Percentiles rank a stretch among this genome's conserved stretches.
These are phyloP conservation scores for Tinospora cordifolia DNA, from an alignment of 164 flowering plant species.

Conservation along the genomic window DNA sequence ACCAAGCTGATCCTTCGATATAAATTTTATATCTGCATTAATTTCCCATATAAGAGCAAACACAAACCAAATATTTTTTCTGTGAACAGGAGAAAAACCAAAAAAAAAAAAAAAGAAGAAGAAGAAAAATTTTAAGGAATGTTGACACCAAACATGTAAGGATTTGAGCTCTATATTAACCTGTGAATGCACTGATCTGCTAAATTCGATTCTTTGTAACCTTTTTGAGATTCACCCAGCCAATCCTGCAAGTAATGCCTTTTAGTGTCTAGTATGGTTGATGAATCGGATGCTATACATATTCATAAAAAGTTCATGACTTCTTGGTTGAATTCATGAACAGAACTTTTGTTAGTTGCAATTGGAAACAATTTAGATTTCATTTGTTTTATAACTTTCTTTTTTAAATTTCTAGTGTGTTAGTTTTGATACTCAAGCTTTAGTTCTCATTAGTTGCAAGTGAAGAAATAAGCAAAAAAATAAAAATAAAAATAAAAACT, in stretches of 20 bases:
- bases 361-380: neutral
- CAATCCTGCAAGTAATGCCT: slow-evolving; percentile 37
- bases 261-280: neutral
- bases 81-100: neutral
- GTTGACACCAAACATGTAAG: neutral
- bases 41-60: neutral
- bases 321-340: neutral
- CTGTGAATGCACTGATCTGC: slow-evolving; percentile 56
- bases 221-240: slow-evolving; percentile 30
- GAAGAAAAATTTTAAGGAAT: neutral
- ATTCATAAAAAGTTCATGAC: neutral
- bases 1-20: slow-evolving; percentile 65
- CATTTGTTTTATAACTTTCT: neutral
- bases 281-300: neutral
- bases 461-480: neutral
- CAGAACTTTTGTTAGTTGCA: neutral
- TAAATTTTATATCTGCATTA: slow-evolving; percentile 52
- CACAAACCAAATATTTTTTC: neutral
- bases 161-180: slow-evolving; percentile 14
- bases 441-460: neutral
- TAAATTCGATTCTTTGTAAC: slow-evolving; percentile 40
- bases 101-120: neutral
- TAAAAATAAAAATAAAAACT: too few species aligned
- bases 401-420: too few species aligned
- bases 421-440: neutral